Conservation (phyloP, 306 rosid genomes). For the Canavalia ensiformis region DNA sequence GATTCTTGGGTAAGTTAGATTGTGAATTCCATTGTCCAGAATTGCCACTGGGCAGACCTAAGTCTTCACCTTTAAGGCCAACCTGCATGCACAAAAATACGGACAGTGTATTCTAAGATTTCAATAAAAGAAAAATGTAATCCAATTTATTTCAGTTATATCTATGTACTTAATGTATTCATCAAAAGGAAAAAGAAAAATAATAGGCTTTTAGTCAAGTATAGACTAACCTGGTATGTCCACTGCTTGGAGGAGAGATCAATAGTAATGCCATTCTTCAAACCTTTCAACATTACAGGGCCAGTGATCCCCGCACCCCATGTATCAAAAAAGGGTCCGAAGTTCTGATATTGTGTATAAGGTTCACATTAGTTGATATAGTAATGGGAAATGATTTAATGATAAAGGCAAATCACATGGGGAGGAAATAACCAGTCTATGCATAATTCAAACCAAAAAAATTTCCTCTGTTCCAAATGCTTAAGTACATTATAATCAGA, state of each 20-base stretch:
- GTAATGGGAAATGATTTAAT: not conserved
- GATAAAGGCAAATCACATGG: not conserved
- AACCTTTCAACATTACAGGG: constrained; percentile 74
- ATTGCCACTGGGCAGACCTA: constrained; percentile 64
- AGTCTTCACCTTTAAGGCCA: constrained; percentile 83
- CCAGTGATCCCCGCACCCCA: constrained; percentile 92
- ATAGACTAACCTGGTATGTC: constrained; percentile 85
- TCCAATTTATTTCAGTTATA: constrained; percentile 25
- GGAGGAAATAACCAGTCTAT: constrained; percentile 9
- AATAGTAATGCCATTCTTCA: constrained; percentile 58
- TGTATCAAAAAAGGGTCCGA: constrained; percentile 79
- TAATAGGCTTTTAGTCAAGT: constrained; percentile 26
- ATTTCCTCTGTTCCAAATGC: constrained; percentile 31
- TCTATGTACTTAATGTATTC: constrained; percentile 14
- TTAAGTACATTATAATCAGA: not conserved
- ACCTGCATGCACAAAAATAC: constrained; percentile 60
- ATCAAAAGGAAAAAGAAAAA: constrained; percentile 5
- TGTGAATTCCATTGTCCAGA: constrained; percentile 72
- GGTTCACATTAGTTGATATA: constrained; percentile 37
- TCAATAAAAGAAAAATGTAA: not conserved
- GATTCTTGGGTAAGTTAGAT: constrained; percentile 71
- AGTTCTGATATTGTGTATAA: constrained; percentile 59
- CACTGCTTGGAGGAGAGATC: constrained; percentile 85
- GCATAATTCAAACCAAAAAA: not conserved
- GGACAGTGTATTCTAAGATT: not conserved